Conservation (phyloP, 441 rosid genomes). For the Gossypium aridum region DNA sequence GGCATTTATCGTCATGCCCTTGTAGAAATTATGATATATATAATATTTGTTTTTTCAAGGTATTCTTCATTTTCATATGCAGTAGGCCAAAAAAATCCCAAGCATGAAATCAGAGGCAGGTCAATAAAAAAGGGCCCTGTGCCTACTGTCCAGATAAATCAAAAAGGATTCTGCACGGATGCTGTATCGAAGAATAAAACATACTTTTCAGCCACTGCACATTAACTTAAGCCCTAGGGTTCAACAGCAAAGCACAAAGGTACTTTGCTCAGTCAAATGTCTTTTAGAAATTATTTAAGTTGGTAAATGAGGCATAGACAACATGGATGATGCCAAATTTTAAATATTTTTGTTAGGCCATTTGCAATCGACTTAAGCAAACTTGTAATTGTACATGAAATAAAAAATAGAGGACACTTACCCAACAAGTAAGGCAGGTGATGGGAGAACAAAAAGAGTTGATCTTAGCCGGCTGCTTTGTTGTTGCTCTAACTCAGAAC, state of each 20-base stretch:
- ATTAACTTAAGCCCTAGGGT: background rate
- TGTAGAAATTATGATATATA: background rate
- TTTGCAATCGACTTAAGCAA: background rate
- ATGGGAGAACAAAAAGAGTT: slow-evolving; percentile 80
- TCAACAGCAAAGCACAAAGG: background rate
- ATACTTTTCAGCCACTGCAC: background rate
- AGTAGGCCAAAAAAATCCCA: background rate
- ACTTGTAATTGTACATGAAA: background rate
- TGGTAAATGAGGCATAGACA: background rate
- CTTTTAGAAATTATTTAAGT: background rate
- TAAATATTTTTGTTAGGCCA: background rate
- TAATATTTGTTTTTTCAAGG: background rate
- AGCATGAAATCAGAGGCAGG: background rate
- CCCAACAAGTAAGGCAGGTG: slow-evolving; percentile 98
- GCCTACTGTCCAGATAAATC: background rate
- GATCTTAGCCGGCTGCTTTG: slow-evolving; percentile 51
- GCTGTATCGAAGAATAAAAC: background rate
- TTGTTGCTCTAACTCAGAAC: slow-evolving; percentile 67
- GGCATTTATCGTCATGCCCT: background rate
- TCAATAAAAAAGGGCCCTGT: background rate
- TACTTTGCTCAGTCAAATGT: background rate
- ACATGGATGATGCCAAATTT: background rate
- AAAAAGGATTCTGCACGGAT: background rate
- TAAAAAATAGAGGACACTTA: slow-evolving; percentile 27
- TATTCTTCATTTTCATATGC: background rate